Percentiles rank a stretch among this genome's conserved stretches.
Evolutionary conservation across 306 rosid species (phyloP).

Genomic region (Malus sieversii): DNA sequence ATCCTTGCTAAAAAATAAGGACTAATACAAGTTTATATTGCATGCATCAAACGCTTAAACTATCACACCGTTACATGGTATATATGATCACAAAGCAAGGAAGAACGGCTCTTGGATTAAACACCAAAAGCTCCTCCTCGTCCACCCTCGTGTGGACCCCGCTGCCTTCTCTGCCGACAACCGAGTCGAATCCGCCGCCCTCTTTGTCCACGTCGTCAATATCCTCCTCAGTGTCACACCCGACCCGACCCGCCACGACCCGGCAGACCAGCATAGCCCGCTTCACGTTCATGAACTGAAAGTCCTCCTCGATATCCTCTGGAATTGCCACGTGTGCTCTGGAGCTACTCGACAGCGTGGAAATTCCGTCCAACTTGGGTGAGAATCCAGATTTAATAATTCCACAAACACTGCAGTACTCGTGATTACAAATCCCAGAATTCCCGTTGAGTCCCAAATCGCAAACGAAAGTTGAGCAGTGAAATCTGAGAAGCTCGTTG

Average conservation of each 20-base stretch:
- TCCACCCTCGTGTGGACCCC: slow-evolving; percentile 56
- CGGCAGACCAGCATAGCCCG: slow-evolving; percentile 89
- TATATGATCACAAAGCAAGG: slow-evolving; percentile 98
- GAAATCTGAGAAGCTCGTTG: slow-evolving; percentile 86
- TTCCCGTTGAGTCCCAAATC: slow-evolving; percentile 66
- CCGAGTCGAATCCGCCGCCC: slow-evolving; percentile 66
- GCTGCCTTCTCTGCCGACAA: slow-evolving; percentile 48
- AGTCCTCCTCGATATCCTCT: slow-evolving; percentile 71
- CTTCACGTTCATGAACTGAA: slow-evolving; percentile 77
- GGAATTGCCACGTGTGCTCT: slow-evolving; percentile 83
- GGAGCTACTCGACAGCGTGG: slow-evolving; percentile 82
- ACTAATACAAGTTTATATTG: neutral
- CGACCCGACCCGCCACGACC: slow-evolving; percentile 87
- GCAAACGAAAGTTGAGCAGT: slow-evolving; percentile 77
- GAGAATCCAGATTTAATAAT: slow-evolving; percentile 84
- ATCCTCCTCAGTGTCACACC: slow-evolving; percentile 43
- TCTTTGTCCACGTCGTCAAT: slow-evolving; percentile 36
- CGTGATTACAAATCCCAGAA: slow-evolving; percentile 64
- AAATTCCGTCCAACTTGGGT: slow-evolving; percentile 76
- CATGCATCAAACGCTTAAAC: neutral
- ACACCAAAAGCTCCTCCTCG: slow-evolving; percentile 84
- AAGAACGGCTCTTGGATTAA: slow-evolving; percentile 92
- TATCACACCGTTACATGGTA: slow-evolving; percentile 32
- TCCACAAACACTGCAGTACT: slow-evolving; percentile 76
- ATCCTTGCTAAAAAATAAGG: neutral